Conservation (phyloP, 257 asterid genomes). For the Solanum acaule region DNA sequence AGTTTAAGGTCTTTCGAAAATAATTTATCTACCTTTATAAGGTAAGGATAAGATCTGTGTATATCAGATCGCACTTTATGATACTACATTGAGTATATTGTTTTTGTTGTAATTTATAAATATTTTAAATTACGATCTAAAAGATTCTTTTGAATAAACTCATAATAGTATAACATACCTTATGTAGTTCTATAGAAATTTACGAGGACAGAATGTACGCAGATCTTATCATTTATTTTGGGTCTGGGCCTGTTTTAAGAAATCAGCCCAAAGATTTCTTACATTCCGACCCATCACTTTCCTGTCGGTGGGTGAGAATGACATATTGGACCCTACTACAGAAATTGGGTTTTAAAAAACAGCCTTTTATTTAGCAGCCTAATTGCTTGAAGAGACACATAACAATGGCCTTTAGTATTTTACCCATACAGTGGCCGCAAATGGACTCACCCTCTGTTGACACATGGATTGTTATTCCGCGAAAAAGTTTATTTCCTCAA, state of each 20-base stretch:
- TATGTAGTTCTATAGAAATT: rapidly evolving
- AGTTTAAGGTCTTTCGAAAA: background rate
- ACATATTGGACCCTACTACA: background rate
- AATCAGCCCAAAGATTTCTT: slow-evolving; percentile 1
- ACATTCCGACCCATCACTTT: slow-evolving; percentile 7
- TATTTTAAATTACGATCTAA: background rate
- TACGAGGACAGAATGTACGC: rapidly evolving
- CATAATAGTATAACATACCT: background rate
- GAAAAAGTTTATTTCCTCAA: rapidly evolving
- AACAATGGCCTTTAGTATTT: background rate
- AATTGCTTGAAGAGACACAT: background rate
- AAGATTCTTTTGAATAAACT: background rate
- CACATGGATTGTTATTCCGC: background rate
- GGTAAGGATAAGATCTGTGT: background rate
- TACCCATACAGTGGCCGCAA: background rate
- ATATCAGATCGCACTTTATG: rapidly evolving
- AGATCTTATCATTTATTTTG: background rate
- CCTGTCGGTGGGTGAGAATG: slow-evolving; percentile 7
- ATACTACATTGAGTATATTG: rapidly evolving
- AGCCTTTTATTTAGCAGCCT: background rate
- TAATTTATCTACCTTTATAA: background rate
- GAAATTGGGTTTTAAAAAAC: background rate
- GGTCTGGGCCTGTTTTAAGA: background rate
- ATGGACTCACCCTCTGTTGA: background rate
- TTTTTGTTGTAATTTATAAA: background rate